Conservation (phyloP, 108 stramenopile genomes). For the Skeletonema tropicum region DNA sequence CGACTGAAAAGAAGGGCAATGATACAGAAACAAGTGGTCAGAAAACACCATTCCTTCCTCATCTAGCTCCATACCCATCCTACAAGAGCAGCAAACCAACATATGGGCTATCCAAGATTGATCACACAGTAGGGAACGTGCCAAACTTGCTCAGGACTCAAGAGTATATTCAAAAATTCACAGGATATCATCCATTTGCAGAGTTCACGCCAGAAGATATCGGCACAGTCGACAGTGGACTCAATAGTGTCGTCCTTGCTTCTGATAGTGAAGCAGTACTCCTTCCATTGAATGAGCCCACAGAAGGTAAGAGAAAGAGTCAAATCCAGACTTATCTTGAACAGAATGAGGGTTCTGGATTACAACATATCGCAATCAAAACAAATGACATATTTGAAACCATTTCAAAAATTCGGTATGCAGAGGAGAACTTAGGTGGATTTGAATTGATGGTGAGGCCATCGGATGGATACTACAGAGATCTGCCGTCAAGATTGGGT, state of each 20-base stretch:
- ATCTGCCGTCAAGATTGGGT: slow-evolving; percentile 55
- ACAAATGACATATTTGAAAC: slow-evolving; percentile 83
- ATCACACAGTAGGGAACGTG: slow-evolving; percentile 82
- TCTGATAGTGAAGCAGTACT: slow-evolving; percentile 69
- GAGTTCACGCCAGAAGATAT: slow-evolving; percentile 89
- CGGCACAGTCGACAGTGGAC: slow-evolving; percentile 84
- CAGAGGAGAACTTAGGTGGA: slow-evolving; percentile 66
- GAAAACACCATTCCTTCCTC: slow-evolving; percentile 54
- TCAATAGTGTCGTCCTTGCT: slow-evolving; percentile 84
- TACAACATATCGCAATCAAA: slow-evolving; percentile 89
- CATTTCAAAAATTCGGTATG: slow-evolving; percentile 64
- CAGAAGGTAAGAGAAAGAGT: slow-evolving; percentile 68
- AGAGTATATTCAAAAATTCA: slow-evolving; percentile 58
- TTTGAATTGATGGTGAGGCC: slow-evolving; percentile 88
- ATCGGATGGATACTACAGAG: slow-evolving; percentile 69
- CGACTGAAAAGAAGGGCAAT: neutral
- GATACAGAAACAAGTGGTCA: neutral
- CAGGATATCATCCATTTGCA: slow-evolving; percentile 86
- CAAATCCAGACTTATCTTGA: slow-evolving; percentile 88
- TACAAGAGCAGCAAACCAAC: slow-evolving; percentile 19
- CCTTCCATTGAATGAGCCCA: slow-evolving; percentile 87
- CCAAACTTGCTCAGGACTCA: slow-evolving; percentile 52
- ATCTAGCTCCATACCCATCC: slow-evolving; percentile 54
- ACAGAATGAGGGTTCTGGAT: slow-evolving; percentile 84
- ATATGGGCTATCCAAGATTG: slow-evolving; percentile 59